Evolutionary conservation across 2,329 filamentous ascomycete genomes (phyloP).

Genomic region (Monosporascus sp.): DNA sequence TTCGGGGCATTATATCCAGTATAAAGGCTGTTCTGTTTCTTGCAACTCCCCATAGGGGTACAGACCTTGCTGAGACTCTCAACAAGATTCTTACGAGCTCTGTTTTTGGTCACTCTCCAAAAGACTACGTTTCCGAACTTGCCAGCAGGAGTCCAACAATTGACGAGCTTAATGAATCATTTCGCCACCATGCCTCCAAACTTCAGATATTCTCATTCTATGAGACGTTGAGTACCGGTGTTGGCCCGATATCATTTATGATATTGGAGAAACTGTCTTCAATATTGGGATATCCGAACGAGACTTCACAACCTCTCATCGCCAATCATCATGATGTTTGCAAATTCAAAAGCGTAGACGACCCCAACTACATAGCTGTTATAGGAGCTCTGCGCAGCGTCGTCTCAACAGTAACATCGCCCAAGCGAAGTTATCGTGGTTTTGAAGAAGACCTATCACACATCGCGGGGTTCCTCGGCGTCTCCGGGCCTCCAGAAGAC

Average conservation of each 20-base stretch:
- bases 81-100: slow-evolving; percentile 10
- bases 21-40: slow-evolving; percentile 14
- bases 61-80: slow-evolving; percentile 12
- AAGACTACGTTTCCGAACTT: slow-evolving; percentile 20
- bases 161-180: slow-evolving; percentile 26
- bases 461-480: neutral
- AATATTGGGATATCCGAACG: slow-evolving; percentile 19
- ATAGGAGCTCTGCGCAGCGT: slow-evolving; percentile 10
- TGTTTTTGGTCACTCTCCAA: slow-evolving; percentile 12
- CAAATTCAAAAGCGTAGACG: slow-evolving; percentile 16
- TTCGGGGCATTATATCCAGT: slow-evolving; percentile 9
- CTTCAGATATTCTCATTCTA: slow-evolving; percentile 29
- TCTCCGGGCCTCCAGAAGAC: slow-evolving; percentile 2
- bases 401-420: slow-evolving; percentile 2
- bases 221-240: slow-evolving; percentile 21
- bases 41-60: slow-evolving; percentile 17
- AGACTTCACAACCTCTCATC: slow-evolving; percentile 13
- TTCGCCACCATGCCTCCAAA: slow-evolving; percentile 20
- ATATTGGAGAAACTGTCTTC: slow-evolving; percentile 20
- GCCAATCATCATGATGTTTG: slow-evolving; percentile 24
- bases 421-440: neutral
- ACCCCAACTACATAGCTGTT: slow-evolving; percentile 14
- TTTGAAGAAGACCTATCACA: neutral
- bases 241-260: slow-evolving; percentile 8
- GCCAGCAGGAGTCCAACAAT: slow-evolving; percentile 12